Evolutionary conservation across 441 rosid species (phyloP).

Genomic region (Cnidoscolus chayamansa): DNA sequence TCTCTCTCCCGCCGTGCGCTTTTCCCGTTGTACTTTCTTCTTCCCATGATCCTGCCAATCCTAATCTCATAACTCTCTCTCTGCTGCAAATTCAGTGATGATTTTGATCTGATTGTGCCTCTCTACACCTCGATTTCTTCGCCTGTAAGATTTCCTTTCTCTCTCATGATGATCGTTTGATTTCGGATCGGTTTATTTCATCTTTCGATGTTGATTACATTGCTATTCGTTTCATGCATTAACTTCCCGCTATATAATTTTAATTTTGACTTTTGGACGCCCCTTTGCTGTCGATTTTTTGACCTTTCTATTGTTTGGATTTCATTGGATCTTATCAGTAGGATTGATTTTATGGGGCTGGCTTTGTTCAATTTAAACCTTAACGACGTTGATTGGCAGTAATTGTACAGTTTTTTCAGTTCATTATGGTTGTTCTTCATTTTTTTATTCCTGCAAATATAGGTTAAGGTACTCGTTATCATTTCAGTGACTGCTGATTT

Average conservation of each 20-base stretch:
- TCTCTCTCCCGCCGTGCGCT: too few relatives aligned
- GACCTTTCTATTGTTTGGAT: not conserved
- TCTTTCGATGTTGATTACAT: not conserved
- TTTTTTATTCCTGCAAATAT: not conserved
- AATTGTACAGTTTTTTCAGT: not conserved
- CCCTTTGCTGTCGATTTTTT: not conserved
- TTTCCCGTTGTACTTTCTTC: not conserved
- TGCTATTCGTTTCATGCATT: not conserved
- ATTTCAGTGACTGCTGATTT: not conserved
- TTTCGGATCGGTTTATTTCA: not conserved
- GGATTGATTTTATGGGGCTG: not conserved
- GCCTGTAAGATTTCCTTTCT: not conserved
- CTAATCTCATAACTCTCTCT: not conserved
- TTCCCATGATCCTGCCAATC: not conserved
- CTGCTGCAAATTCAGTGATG: not conserved
- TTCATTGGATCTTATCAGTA: not conserved
- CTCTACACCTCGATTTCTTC: not conserved
- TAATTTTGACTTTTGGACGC: not conserved
- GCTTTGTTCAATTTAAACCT: not conserved
- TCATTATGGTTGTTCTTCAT: not conserved
- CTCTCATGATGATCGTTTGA: not conserved
- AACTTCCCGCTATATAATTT: not conserved
- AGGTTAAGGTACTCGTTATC: not conserved
- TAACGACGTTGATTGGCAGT: not conserved
- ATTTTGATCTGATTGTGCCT: not conserved